Conservation (phyloP, 2,329 filamentous ascomycete genomes). For the Lomentospora prolificans region DNA sequence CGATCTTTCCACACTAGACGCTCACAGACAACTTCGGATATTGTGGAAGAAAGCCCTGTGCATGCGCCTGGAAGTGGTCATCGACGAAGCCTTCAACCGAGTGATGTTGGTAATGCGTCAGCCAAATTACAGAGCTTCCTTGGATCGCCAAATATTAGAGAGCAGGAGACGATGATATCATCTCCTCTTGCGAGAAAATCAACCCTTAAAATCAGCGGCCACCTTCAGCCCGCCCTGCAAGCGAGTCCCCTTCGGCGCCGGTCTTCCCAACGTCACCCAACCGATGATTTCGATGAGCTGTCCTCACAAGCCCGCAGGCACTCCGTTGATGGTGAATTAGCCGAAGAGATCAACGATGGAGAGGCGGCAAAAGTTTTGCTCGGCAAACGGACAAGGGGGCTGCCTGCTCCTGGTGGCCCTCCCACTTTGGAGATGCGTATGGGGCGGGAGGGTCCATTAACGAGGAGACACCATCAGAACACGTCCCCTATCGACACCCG, state of each 20-base stretch:
- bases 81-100: constrained; percentile 21
- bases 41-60: constrained; percentile 38
- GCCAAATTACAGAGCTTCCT: constrained; percentile 1
- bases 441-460: neutral
- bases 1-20: constrained; percentile 3
- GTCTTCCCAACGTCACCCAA: constrained; percentile 7
- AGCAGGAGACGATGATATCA: constrained; percentile 15
- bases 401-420: neutral
- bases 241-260: constrained; percentile 12
- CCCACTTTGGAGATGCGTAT: neutral
- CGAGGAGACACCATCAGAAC: no score
- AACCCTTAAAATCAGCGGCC: constrained; percentile 23
- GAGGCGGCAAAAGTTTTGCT: constrained; percentile 19
- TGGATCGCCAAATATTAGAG: neutral
- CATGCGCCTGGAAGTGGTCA: constrained; percentile 47
- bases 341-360: constrained; percentile 23
- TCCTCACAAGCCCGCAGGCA: constrained; percentile 19
- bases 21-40: constrained; percentile 6
- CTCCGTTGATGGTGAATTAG: constrained; percentile 12
- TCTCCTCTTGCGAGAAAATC: constrained; percentile 35
- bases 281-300: constrained; percentile 20
- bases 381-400: no score
- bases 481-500: no score
- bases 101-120: neutral
- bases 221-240: constrained; percentile 18